A percentile compares a stretch with the other conserved stretches of the same genome.
Evolutionary conservation across 2,329 filamentous ascomycete genomes (phyloP).

Genomic region (Fusarium torreyae): DNA sequence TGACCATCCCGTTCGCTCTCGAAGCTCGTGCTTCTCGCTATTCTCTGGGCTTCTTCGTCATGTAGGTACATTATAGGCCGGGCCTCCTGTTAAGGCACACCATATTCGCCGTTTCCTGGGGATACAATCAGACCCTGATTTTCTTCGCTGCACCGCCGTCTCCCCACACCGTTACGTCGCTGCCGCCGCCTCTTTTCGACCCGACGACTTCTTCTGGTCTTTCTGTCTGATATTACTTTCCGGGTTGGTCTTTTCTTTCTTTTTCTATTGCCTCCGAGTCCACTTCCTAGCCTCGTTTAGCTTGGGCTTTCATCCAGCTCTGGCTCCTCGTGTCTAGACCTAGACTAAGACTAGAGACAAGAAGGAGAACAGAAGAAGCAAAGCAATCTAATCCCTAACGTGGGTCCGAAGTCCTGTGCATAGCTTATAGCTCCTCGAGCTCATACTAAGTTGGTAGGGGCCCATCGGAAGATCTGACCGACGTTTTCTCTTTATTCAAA

Average conservation of each 20-base stretch:
- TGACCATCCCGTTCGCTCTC: slow-evolving; percentile 37
- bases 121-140: slow-evolving; percentile 49
- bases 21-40: slow-evolving; percentile 40
- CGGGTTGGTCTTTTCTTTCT: slow-evolving; percentile 46
- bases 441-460: slow-evolving; percentile 40
- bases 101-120: slow-evolving; percentile 42
- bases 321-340: slow-evolving; percentile 42
- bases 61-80: slow-evolving; percentile 44
- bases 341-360: slow-evolving; percentile 31
- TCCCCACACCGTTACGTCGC: slow-evolving; percentile 45
- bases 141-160: slow-evolving; percentile 41
- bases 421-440: slow-evolving; percentile 43
- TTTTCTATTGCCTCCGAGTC: slow-evolving; percentile 45
- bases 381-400: slow-evolving; percentile 52
- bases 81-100: slow-evolving; percentile 43
- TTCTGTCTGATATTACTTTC: slow-evolving; percentile 41
- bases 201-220: slow-evolving; percentile 26
- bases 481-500: slow-evolving; percentile 48
- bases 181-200: slow-evolving; percentile 45
- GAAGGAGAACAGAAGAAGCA: slow-evolving; percentile 33
- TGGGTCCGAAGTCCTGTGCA: slow-evolving; percentile 50
- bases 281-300: slow-evolving; percentile 39
- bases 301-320: slow-evolving; percentile 30
- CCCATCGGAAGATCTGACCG: slow-evolving; percentile 42
- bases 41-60: slow-evolving; percentile 35